A percentile compares a stretch with the other conserved stretches of the same genome.
Conservation (phyloP, 2,329 filamentous ascomycete genomes). For the Aschersonia sp. region DNA sequence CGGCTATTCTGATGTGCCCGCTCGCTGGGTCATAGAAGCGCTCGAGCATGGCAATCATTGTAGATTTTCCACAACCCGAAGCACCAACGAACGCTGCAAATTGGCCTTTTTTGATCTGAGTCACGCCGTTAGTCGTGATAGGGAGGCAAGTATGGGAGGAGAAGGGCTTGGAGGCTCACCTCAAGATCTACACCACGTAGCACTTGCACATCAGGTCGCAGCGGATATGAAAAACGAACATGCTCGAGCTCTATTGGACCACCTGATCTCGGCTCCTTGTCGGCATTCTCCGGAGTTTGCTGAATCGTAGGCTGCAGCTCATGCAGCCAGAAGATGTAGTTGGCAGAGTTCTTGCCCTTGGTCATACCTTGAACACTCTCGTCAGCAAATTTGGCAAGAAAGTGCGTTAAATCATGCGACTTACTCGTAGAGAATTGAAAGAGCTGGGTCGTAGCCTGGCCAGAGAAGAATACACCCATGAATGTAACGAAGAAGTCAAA, state of each 20-base stretch:
- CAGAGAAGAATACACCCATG: neutral
- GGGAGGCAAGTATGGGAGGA: neutral
- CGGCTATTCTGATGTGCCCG: conserved; percentile 32
- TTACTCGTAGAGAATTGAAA: conserved; percentile 31
- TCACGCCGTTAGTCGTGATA: neutral
- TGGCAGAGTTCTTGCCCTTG: conserved; percentile 31
- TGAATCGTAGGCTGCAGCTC: conserved; percentile 30
- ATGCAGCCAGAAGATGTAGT: conserved; percentile 33
- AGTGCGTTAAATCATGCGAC: neutral
- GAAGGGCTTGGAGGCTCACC: conserved; percentile 10
- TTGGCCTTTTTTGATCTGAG: conserved; percentile 26
- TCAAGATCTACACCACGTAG: conserved; percentile 26
- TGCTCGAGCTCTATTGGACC: conserved; percentile 30
- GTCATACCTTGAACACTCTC: conserved; percentile 20
- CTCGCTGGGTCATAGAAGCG: conserved; percentile 27
- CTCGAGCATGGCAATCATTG: conserved; percentile 38
- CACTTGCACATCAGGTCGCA: conserved; percentile 23
- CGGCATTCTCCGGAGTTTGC: conserved; percentile 31
- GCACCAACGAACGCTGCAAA: conserved; percentile 40
- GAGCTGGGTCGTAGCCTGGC: conserved; percentile 7
- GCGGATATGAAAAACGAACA: conserved; percentile 50
- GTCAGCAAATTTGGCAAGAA: neutral
- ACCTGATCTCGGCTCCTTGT: conserved; percentile 27
- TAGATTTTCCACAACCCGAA: conserved; percentile 45
- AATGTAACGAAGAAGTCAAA: conserved; percentile 22